Evolutionary conservation across 768 basidiomycete species (phyloP).

Genomic region (Trametes coccinea): DNA sequence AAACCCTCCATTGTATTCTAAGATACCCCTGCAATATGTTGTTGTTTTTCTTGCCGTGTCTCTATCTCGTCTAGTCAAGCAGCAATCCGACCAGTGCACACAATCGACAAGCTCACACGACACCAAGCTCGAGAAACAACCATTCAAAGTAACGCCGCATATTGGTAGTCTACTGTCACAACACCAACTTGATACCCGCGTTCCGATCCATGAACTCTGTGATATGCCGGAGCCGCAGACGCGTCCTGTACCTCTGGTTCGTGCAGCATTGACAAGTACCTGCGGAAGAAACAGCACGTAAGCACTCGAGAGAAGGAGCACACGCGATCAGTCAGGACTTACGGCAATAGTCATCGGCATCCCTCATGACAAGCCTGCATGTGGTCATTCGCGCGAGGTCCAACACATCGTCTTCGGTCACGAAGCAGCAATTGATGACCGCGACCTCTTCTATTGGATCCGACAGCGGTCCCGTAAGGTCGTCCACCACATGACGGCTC

Average conservation of each 20-base stretch:
- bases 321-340: conserved; percentile 30
- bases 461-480: conserved; percentile 1
- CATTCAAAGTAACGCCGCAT: too few relatives aligned
- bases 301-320: background rate
- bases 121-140: too few relatives aligned
- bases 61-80: too few relatives aligned
- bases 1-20: too few relatives aligned
- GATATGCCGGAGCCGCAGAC: conserved; percentile 43
- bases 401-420: conserved; percentile 54
- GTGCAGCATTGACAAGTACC: conserved; percentile 52
- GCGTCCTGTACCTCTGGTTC: conserved; percentile 56
- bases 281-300: conserved; percentile 23
- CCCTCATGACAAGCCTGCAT: conserved; percentile 47
- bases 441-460: conserved; percentile 46
- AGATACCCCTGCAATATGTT: too few relatives aligned
- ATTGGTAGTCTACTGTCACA: background rate
- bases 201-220: conserved; percentile 23
- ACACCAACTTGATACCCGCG: conserved; percentile 24
- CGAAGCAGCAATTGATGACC: conserved; percentile 58
- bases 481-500: conserved; percentile 34
- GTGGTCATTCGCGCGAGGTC: conserved; percentile 47
- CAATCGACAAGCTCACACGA: too few relatives aligned
- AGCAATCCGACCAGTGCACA: too few relatives aligned
- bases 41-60: too few relatives aligned
- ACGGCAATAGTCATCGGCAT: conserved; percentile 55